A percentile compares a stretch with the other conserved stretches of the same genome.
These are phyloP conservation scores for Xerocomus brunneocitrinus DNA, from an alignment of 768 basidiomycete species.

Conservation along the genomic window DNA sequence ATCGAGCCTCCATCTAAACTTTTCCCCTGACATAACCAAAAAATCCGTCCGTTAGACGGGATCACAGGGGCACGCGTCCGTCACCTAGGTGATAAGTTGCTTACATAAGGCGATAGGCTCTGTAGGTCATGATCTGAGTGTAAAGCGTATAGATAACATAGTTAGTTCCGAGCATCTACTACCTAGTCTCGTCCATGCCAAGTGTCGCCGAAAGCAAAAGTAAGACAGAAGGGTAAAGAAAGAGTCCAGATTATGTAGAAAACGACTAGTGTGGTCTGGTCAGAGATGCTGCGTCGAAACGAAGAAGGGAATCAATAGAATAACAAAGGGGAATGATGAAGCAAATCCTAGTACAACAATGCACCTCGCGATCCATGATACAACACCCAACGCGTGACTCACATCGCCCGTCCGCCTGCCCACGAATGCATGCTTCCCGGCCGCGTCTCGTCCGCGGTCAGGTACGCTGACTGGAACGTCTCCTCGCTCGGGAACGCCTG, in stretches of 20 bases:
- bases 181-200: background rate
- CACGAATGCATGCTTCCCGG: constrained; percentile 15
- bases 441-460: background rate
- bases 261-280: background rate
- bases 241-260: background rate
- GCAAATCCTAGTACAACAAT: constrained; percentile 23
- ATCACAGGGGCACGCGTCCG: background rate
- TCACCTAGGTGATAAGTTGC: background rate
- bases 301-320: background rate
- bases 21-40: no score
- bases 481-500: background rate
- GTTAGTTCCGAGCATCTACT: background rate
- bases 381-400: constrained; percentile 3
- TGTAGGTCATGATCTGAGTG: background rate
- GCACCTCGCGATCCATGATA: constrained; percentile 14
- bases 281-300: background rate
- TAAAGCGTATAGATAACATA: background rate
- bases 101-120: background rate
- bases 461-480: background rate
- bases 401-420: constrained; percentile 18
- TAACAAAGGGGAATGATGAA: constrained; percentile 6
- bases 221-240: background rate
- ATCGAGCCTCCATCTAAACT: background rate
- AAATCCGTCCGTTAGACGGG: background rate
- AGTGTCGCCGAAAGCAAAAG: background rate